A percentile compares a stretch with the other conserved stretches of the same genome.
Evolutionary conservation across 768 basidiomycete species (phyloP).

Genomic region (Boletus rufocinnamomeus): DNA sequence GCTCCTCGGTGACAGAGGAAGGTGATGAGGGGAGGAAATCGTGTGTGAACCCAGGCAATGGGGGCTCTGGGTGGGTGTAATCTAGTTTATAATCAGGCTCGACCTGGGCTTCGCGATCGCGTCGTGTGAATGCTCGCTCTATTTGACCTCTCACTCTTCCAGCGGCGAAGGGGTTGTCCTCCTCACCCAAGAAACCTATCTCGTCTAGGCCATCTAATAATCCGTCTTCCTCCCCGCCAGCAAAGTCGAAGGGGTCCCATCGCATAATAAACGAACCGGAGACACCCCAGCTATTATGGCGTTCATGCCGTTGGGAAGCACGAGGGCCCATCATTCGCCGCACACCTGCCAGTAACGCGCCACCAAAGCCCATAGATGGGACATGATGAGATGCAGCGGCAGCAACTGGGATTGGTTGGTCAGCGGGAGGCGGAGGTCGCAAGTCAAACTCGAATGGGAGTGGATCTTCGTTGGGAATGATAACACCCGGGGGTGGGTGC

Average conservation of each 20-base stretch:
- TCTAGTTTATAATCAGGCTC: constrained; percentile 51
- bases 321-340: constrained; percentile 29
- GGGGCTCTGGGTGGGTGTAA: constrained; percentile 64
- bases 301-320: constrained; percentile 15
- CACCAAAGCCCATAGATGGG: constrained; percentile 66
- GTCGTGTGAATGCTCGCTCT: constrained; percentile 28
- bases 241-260: constrained; percentile 32
- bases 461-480: constrained; percentile 53
- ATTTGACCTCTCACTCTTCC: constrained; percentile 23
- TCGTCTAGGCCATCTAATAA: constrained; percentile 22
- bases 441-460: constrained; percentile 51
- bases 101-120: constrained; percentile 11
- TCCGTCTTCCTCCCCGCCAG: constrained; percentile 14
- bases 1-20: constrained; percentile 41
- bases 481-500: constrained; percentile 41
- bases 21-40: constrained; percentile 54
- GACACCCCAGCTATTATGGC: constrained; percentile 24
- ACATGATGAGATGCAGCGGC: constrained; percentile 55
- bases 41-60: constrained; percentile 65
- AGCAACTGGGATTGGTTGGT: constrained; percentile 34
- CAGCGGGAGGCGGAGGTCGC: constrained; percentile 21
- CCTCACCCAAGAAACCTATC: constrained; percentile 20
- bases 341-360: constrained; percentile 53
- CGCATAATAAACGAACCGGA: constrained; percentile 33
- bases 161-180: constrained; percentile 5